Base-by-base conservation (phyloP, 306 rosid genomes). In the Glycine soja region DNA sequence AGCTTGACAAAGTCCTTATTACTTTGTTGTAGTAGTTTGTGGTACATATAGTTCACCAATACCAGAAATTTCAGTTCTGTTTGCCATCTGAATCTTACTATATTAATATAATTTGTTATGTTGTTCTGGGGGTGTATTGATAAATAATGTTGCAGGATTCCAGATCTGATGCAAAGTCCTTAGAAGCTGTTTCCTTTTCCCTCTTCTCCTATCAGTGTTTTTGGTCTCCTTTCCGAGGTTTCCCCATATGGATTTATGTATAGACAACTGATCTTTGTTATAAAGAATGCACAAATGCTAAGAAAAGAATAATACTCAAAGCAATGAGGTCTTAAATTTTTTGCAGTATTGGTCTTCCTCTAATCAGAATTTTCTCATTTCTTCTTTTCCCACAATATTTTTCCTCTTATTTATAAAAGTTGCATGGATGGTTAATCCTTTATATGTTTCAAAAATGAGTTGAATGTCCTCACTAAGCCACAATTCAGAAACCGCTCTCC, bases 341-440 rank as follows among this genome's bases (percentile, higher is more conserved):
- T 32, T 32, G 24, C 16, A 36, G 77, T 36, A 38, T 53, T 36
- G 16, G n/a, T 7, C 65, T 52, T 72, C 9, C 4, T 4, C 50
- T 18, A 14, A n/a, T 36, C 19, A 8, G 14, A 32, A 13, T 71
- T 13, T 32, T 73, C 66, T 69, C 38, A 45, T 68, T 68, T 15
- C 51, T 36, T 52, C 47, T 52, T 72, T 14, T 38, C 34, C 65
- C 38, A 36, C 7, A n/a, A 51, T 7, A 8, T 34, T 51, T 52
- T 72, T 50, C 63, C 61, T n/a, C 65, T 54, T 73, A 56, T 15
- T 72, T 38, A 56, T 34, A 53, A 38, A 52, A 40, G 51, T 9
- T 54, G 5, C 73, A 53, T 36, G 52, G 15, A 4, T 53, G 36
- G 5, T 34, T 47, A n/a, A 52, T 10, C 61, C 30, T 72, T 32